Base-by-base conservation (phyloP, 2,329 filamentous ascomycete genomes). In the Sarocladium brachiariae region DNA sequence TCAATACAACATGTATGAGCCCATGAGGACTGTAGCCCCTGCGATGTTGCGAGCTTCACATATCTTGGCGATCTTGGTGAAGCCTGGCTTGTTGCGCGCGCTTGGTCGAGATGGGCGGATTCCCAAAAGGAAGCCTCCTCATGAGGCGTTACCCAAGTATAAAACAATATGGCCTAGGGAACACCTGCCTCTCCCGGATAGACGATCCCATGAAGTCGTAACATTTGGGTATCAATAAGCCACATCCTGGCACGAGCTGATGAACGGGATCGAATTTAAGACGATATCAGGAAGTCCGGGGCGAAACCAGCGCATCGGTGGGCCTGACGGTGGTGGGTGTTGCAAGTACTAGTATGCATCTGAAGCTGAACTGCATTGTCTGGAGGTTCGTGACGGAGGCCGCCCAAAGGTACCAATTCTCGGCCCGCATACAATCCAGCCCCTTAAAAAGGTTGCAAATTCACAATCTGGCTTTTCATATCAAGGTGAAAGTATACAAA, bases 91-190 rank as follows among this genome's bases (percentile, higher is more conserved):
- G n/a, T 47, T 9, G 16, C 11, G 25, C 43, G 43, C 16, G 43
- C 43, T 11, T 19, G 11, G n/a, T 33, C 16, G 25, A 33, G 43
- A 16, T 47, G 25, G 14, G 24, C 33, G n/a, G 55, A n/a, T 9
- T 64, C 59, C n/a, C 59, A 53, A 18, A 63, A 61, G 3, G 53
- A 53, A n/a, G 58, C 55, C 37, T 59, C 56, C 10, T 52, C 56
- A 13, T 49, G 25, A 11, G 43, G 43, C 1, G 56, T 25, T 18
- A 52, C 52, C 57, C 57, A 60, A 2, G 54, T 57, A 51, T 60
- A 57, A 1, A 57, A 60, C 10, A 59, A 50, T 9, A 60, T 60
- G 9, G 57, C 57, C 13, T 59, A 60, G 16, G 50, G 54, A 13
- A 58, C 56, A 2, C 49, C 45, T 18, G 51, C 16, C 10, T 37